Base-by-base conservation (phyloP, 2,329 filamentous ascomycete genomes). In the Diaporthe vexans region DNA sequence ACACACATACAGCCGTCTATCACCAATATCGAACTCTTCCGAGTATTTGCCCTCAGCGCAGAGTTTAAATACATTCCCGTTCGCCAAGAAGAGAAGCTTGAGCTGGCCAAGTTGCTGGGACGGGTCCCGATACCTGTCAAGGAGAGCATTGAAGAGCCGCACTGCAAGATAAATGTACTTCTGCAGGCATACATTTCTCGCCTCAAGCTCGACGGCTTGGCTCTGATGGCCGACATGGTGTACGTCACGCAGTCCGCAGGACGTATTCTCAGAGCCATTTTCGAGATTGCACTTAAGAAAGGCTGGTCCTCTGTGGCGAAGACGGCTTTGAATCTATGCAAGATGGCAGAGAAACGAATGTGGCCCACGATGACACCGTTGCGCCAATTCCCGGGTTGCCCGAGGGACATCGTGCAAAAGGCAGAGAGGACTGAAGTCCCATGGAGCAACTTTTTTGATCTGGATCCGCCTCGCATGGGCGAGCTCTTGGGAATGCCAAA, bases 61-160 rank as follows among this genome's bases (percentile, higher is more conserved):
- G 97, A 99, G 83, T 99, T 99, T 89, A 98, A 98, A 84, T 99
- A 97, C 83, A 99, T 99, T 56, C 97, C 97, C 2, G 96, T 99
- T 48, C 93, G 97, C 56, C 95, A 98, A 81, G 97, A 99, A 79
- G 97, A 99, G 87, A 98, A 98, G 86, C 88, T 99, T 43, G 97
- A 99, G 83, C 88, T 99, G 71, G 95, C 95, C 7, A 98, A 98
- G 83, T 88, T 99, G 43, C 88, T 99, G 29, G 93, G 93, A 13
- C 91, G 94, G 77, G 97, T 99, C 0, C 97, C 97, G 1, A 95
- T 99, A 72, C 97, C 97, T 5, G 95, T 99, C 78, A 99, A 99
- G 84, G 97, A 99, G 85, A 95, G 95, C 79, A 95, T 98, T 68
- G 97, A 99, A 81, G 97, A 99, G 84, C 93, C 97, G 1, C 95